Evolutionary conservation across 2,329 filamentous ascomycete genomes (phyloP), one percentile per base, ranked within the genome.

Genomic region (Fusarium nematophilum): DNA sequence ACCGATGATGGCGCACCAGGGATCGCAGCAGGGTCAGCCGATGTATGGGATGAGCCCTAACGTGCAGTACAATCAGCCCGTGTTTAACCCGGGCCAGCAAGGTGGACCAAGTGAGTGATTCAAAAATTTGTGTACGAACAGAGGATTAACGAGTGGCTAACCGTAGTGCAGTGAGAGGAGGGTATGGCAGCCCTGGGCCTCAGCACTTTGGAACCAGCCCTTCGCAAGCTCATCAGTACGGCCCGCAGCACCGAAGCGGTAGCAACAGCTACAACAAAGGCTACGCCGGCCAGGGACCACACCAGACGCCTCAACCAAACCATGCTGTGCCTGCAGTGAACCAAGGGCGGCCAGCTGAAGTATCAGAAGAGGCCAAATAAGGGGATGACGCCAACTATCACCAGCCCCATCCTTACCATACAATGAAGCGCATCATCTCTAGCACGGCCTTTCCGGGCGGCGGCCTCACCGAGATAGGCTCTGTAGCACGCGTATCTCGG

Each of bases 1-100:
- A 10, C 89, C 92, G 2, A 92, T 96, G 88, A 98, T 98, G 94
- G 91, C 89, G 69, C 93, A 93, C 65, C 92, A 97, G 77, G 92
- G 92, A 50, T 97, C 93, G 23, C 94, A 97, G 70, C 93, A 96
- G 74, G 93, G 93, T 33, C 92, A 96, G 72, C 87, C 79, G 69
- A 86, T 81, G 78, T 93, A 85, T 80, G 90, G 85, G 62, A 91
- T 93, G 88, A 90, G 88, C 68, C 89, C 89, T 36, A 88, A 82
- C 47, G 83, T 89, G 75, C 89, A 89, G 71, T 91, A 90, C 70
- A 90, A 88, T 69, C 90, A 92, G 72, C 90, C 90, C 30, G 86
- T 87, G 47, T 93, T 90, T 75, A 81, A 82, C 55, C 85, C 86
- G 26, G 90, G 90, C 65, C 90, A 90, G 64, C 85, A 86, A 39